Conservation (phyloP, 768 basidiomycete species). For the Pleurotus giganteus region DNA sequence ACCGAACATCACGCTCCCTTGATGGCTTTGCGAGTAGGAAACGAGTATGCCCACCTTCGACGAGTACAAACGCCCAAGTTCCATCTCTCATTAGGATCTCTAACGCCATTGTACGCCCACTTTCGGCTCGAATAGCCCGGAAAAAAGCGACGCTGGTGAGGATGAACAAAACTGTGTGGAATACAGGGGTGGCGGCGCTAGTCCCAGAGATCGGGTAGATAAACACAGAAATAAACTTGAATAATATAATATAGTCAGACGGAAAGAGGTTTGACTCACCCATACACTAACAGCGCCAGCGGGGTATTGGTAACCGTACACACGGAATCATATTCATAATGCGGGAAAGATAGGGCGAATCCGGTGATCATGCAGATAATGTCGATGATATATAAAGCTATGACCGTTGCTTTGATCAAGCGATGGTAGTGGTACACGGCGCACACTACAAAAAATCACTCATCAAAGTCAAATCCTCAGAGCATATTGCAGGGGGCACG, state of each 20-base stretch:
- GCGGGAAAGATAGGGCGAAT: background rate
- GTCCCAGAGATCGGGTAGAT: background rate
- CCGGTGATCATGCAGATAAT: background rate
- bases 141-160: background rate
- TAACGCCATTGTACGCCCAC: conserved; percentile 30
- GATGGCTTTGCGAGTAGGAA: too few relatives aligned
- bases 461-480: too few relatives aligned
- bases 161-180: background rate
- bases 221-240: too few relatives aligned
- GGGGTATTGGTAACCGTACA: background rate
- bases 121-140: conserved; percentile 21
- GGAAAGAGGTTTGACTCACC: background rate
- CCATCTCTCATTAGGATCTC: conserved; percentile 36
- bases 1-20: too few relatives aligned
- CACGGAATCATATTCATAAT: background rate
- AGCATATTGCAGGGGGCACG: background rate
- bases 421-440: background rate
- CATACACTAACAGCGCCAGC: background rate
- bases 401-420: background rate
- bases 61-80: conserved; percentile 24
- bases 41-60: background rate
- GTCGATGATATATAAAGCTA: background rate
- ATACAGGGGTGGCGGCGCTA: background rate
- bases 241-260: background rate
- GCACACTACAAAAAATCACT: too few relatives aligned